A percentile compares a stretch with the other conserved stretches of the same genome.
phyloP scores from a whole-genome alignment of 805 yeast genomes.

The Kregervanrija fluxuum region DNA sequence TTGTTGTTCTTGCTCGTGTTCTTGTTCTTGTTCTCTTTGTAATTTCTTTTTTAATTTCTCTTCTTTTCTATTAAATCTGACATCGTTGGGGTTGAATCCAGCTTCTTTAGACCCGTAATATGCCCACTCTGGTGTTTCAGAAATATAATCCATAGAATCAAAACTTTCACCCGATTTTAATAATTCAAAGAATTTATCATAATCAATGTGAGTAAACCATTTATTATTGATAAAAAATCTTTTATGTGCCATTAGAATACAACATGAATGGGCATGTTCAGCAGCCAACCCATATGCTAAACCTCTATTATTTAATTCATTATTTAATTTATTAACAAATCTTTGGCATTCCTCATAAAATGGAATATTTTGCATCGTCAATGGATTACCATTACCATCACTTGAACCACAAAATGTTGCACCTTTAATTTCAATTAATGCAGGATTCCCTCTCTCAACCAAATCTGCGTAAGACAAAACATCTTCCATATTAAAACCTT shows the following conservation, averaged over 20 bases:
- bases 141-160: slow-evolving; percentile 71
- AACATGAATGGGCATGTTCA: slow-evolving; percentile 93
- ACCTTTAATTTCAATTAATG: slow-evolving; percentile 88
- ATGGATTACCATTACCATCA: slow-evolving; percentile 72
- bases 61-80: slow-evolving; percentile 57
- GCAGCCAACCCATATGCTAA: slow-evolving; percentile 79
- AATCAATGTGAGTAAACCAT: slow-evolving; percentile 90
- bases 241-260: slow-evolving; percentile 73
- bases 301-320: slow-evolving; percentile 59
- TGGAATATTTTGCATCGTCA: slow-evolving; percentile 94
- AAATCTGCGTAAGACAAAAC: slow-evolving; percentile 78
- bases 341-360: slow-evolving; percentile 82
- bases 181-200: slow-evolving; percentile 65
- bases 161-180: slow-evolving; percentile 57
- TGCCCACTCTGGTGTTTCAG: slow-evolving; percentile 87
- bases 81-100: slow-evolving; percentile 86
- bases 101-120: slow-evolving; percentile 78
- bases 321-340: slow-evolving; percentile 60
- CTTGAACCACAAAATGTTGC: slow-evolving; percentile 95
- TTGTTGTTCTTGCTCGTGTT: neutral
- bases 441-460: slow-evolving; percentile 74
- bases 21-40: slow-evolving; percentile 15
- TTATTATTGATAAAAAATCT: slow-evolving; percentile 61
- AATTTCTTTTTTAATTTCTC: slow-evolving; percentile 43
- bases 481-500: slow-evolving; percentile 91